These are phyloP conservation scores for Neocallimastix lanati DNA, from an alignment of 192 early-diverging fungal species.

Conservation along the genomic window DNA sequence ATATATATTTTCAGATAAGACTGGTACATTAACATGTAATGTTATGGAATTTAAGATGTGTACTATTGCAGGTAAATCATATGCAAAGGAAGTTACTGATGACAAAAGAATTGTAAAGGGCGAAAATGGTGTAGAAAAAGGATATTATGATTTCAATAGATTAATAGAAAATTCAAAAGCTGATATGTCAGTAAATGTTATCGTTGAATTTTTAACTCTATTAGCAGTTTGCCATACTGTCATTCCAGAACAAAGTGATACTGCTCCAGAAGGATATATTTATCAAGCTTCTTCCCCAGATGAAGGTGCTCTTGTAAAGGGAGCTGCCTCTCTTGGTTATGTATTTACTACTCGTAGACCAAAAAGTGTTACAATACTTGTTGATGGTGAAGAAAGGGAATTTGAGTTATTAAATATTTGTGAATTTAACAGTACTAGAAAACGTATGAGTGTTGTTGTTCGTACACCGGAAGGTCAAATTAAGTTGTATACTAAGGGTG, in stretches of 20 bases:
- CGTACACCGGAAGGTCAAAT: constrained; percentile 41
- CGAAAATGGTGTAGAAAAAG: constrained; percentile 16
- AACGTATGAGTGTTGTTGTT: constrained; percentile 89
- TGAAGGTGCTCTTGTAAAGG: constrained; percentile 79
- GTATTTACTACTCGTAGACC: constrained; percentile 43
- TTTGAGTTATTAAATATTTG: constrained; percentile 88
- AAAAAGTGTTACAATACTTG: constrained; percentile 20
- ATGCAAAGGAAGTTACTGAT: constrained; percentile 78
- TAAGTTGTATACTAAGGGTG: constrained; percentile 91
- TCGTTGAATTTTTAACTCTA: constrained; percentile 77
- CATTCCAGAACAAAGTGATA: constrained; percentile 62
- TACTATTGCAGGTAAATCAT: constrained; percentile 78
- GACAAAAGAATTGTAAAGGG: constrained; percentile 60
- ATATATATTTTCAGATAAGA: constrained; percentile 96
- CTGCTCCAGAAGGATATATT: constrained; percentile 9
- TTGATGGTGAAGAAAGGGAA: constrained; percentile 32
- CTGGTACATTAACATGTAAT: constrained; percentile 69
- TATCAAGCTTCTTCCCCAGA: neutral
- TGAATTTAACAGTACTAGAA: constrained; percentile 98
- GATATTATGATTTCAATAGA: constrained; percentile 24
- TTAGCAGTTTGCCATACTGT: constrained; percentile 94
- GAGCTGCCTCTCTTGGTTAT: constrained; percentile 44
- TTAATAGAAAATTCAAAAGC: constrained; percentile 15
- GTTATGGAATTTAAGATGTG: constrained; percentile 79
- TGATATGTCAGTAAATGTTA: constrained; percentile 28